These are phyloP conservation scores for Chlamydomonas schloesseri DNA, from an alignment of 139 green algal species.

Conservation along the genomic window DNA sequence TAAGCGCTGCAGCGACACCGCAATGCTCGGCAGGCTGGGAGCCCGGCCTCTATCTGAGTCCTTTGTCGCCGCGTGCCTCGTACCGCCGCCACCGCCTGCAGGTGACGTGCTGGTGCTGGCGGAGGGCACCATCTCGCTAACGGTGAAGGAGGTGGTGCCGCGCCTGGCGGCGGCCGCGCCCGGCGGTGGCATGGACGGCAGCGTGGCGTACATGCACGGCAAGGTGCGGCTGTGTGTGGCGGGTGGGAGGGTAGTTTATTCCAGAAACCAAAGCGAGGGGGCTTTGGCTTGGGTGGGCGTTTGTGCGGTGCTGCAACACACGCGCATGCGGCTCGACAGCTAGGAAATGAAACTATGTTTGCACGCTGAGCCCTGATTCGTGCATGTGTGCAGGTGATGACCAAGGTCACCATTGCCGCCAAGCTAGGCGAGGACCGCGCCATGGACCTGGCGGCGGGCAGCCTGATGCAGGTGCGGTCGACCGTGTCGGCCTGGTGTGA, in stretches of 20 bases:
- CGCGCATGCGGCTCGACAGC: too few species aligned
- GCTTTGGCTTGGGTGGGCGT: too few species aligned
- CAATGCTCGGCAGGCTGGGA: too few species aligned
- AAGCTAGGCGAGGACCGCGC: conserved; percentile 51
- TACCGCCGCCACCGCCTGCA: neutral
- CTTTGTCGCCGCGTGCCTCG: too few species aligned
- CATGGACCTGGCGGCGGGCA: conserved; percentile 55
- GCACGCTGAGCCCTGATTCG: too few species aligned
- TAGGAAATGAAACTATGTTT: too few species aligned
- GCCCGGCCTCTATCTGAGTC: too few species aligned
- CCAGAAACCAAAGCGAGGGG: too few species aligned
- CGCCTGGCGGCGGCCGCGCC: too few species aligned
- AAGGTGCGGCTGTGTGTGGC: neutral
- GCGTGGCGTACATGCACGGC: neutral
- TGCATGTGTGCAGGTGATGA: neutral
- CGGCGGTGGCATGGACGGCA: neutral
- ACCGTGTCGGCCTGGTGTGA: neutral
- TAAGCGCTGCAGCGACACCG: too few species aligned
- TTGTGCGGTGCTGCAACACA: too few species aligned
- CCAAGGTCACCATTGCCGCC: conserved; percentile 21
- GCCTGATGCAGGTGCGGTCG: conserved; percentile 45
- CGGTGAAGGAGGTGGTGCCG: conserved; percentile 46
- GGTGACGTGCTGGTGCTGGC: conserved; percentile 64
- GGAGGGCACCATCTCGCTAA: conserved; percentile 61
- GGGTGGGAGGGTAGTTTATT: too few species aligned